Base-by-base conservation (phyloP, 257 asterid genomes). In the Plectranthus barbatus region DNA sequence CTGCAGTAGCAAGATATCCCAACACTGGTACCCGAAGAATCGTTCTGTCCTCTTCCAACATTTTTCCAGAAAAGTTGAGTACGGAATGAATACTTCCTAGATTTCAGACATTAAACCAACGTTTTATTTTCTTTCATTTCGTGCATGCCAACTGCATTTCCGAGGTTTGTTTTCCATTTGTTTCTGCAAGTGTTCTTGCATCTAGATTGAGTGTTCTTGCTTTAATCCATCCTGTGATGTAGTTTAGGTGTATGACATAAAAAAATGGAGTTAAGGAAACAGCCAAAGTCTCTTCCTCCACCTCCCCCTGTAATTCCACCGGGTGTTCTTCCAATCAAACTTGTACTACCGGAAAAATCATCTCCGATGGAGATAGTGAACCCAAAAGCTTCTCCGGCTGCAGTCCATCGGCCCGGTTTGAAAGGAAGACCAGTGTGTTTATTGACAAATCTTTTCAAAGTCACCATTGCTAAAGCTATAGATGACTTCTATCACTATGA, bases 381-480 rank as follows among this genome's bases (percentile, higher is more conserved):
- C 66, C 69, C 64, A 17, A 48, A 45, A 11, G 31, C 45, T 11
- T 49, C 53, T 34, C 61, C 33, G 55, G 23, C 10, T 12, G 52
- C 23, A 60, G 26, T 4, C 10, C 70, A 36, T 57, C 20, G 41
- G 2, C 64, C 70, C 17, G 74, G 76, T 9, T 19, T 61, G n/a
- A 79, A 67, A 56, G 88, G 88, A 40, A 80, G 58, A 65, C 59
- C 56, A 56, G 71, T 82, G 36, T 26, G 14, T 34, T 58, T 79
- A 23, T 44, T 76, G 37, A 72, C 83, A 3, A 82, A 82, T 64
- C 68, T 76, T 65, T 76, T 74, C 57, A 69, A 74, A 69, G 87
- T 79, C 24, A 29, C 66, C 29, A 53, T 74, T 12, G 50, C 44
- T 14, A 42, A 60, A 34, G 57, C 65, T 46, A 11, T 49, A 46